Evolutionary conservation across 2,329 filamentous ascomycete genomes (phyloP), one percentile per base, ranked within the genome.

Genomic region (Paecilomyces sp.): DNA sequence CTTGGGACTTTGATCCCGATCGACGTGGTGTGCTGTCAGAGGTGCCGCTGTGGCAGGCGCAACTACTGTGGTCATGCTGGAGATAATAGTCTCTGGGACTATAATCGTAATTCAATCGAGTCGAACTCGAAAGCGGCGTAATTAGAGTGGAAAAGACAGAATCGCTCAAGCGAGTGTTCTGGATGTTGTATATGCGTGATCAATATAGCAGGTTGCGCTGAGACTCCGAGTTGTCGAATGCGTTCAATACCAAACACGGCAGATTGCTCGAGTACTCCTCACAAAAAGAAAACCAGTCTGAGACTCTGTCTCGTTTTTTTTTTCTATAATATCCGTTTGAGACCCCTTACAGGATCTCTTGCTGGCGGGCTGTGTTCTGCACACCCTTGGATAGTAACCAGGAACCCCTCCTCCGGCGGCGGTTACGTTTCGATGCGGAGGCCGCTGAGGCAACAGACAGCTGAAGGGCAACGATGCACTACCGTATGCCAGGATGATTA

Each of bases 11-110:
- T 72, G 71, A 63, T 79, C 76, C 60, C 72, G 74, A 66, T 70
- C 74, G 61, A 74, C 71, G 63, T 78, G 77, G 60, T 76, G 71
- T 63, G 77, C 72, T 56, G 75, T 71, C 66, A 80, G 71, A 57
- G 78, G 70, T 62, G 78, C 72, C 57, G 74, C 70, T 57, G 76
- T 68, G 56, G 76, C 74, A 66, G 77, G 72, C 61, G 78, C 79
- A 66, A 81, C 78, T 56, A 75, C 78, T 59, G 79, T 80, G 61
- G 79, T 80, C 78, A 81, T 81, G 63, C 61, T 70, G 61, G 58
- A 58, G 58, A 54, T 53, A n/a, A 22, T 30, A 53, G 51, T 33
- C 31, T 12, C 31, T 33, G 31, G 6, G 31, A 33, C 31, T 8
- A 33, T 33, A 33, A 3, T 12, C 31, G 31, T 33, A 33, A 33